Evolutionary conservation across 1,139 yeast genomes (phyloP), one percentile per base, ranked within the genome.

Genomic region (Geotrichum candidum): DNA sequence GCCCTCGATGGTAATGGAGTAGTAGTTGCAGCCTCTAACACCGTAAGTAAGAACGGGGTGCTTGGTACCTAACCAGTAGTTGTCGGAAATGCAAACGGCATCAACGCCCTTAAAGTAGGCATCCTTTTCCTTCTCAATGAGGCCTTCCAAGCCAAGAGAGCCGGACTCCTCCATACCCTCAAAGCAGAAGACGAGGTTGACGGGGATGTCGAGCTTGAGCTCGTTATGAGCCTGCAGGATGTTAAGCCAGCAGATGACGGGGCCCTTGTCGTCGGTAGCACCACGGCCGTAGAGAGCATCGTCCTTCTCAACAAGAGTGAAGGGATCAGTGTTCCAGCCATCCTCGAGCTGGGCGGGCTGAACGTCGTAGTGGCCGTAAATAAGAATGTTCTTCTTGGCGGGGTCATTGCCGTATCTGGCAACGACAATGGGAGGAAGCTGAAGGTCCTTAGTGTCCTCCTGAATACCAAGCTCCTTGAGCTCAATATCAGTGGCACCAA

Each of bases 111-210:
- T 85, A 79, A 94, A 94, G 78, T 90, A 94, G 56, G 77, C 74
- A 58, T 82, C 76, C 62, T 96, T 94, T 78, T 95, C 98, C 57
- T 79, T 76, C 58, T 86, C 86, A 71, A 94, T 88, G 72, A 94
- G 82, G 52, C 80, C 85, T 67, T 94, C 99, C 68, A 94, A 83
- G 35, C 99, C 98, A 60, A 90, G 77, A 38, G 97, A 90, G 25
- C 99, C 99, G 67, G 92, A 86, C 77, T 94, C 99, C 78, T 94
- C 99, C 99, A 94, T 94, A 65, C 99, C 99, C 79, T 94, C 99
- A 71, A 94, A 94, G 76, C 97, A 90, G 73, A 89, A 88, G 60
- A 90, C 83, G 70, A 94, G 78, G 78, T 94, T 94, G 67, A 94
- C 98, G 38, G 99, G 99, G 63, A 95, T 81, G 67, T 92, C 97